phyloP scores from a whole-genome alignment of 176 grass and related monocot species.

The Puya raimondii region DNA sequence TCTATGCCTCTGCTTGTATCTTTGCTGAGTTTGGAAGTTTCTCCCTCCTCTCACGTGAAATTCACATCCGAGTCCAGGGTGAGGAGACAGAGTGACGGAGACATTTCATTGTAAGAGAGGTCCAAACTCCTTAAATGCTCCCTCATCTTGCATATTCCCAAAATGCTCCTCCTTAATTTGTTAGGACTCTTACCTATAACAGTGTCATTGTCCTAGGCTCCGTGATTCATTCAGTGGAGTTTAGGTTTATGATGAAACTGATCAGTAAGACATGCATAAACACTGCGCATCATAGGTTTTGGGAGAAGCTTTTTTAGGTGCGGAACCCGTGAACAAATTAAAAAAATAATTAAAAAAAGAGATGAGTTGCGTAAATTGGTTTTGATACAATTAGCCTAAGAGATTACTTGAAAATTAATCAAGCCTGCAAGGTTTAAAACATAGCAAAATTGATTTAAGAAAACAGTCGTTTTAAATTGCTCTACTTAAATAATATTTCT shows the following conservation, averaged over 20 bases:
- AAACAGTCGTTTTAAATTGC: too few species aligned
- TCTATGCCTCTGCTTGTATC: neutral
- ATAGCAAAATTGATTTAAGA: too few species aligned
- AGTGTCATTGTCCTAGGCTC: neutral
- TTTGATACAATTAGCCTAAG: too few species aligned
- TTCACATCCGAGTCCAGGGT: conserved; percentile 3
- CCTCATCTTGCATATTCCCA: neutral
- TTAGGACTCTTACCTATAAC: neutral
- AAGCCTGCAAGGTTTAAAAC: too few species aligned
- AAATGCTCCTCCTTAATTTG: neutral
- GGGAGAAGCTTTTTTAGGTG: too few species aligned
- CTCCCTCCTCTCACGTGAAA: conserved; percentile 7
- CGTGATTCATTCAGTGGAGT: neutral
- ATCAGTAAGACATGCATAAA: too few species aligned
- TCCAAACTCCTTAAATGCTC: conserved; percentile 7
- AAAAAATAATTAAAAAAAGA: too few species aligned
- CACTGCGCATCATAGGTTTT: too few species aligned
- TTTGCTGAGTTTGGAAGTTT: neutral
- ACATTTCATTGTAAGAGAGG: neutral
- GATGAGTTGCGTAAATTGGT: too few species aligned
- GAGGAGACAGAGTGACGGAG: neutral
- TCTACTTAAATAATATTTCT: too few species aligned
- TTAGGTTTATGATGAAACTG: neutral
- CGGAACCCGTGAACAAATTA: too few species aligned
- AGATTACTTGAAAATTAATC: too few species aligned